Evolutionary conservation across 805 yeast species (phyloP).

Genomic region (Metschnikowia arizonensis): DNA sequence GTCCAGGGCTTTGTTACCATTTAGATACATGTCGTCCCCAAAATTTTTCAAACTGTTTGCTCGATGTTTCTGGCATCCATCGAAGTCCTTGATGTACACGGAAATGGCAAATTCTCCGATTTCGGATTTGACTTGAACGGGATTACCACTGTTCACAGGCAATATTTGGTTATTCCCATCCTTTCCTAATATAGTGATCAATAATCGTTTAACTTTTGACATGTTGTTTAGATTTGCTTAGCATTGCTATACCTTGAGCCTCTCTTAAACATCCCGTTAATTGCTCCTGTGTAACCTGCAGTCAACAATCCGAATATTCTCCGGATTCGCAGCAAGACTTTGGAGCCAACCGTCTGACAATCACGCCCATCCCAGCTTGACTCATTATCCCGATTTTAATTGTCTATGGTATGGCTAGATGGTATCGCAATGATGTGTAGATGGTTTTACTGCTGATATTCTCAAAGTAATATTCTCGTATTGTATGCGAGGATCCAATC

Average conservation of each 20-base stretch:
- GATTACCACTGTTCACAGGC: constrained; percentile 42
- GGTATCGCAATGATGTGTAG: background rate
- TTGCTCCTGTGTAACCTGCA: constrained; percentile 1
- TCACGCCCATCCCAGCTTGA: background rate
- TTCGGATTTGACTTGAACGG: constrained; percentile 34
- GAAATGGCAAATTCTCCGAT: constrained; percentile 36
- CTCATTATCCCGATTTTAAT: background rate
- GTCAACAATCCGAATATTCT: constrained; percentile 1
- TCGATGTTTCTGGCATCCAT: constrained; percentile 39
- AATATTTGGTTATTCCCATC: constrained; percentile 27
- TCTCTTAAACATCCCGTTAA: background rate
- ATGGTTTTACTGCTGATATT: too few species aligned
- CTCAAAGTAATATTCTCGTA: background rate
- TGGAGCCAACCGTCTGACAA: background rate
- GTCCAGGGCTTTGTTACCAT: constrained; percentile 15
- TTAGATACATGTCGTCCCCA: constrained; percentile 25
- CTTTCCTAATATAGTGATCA: constrained; percentile 30
- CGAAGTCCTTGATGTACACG: constrained; percentile 46
- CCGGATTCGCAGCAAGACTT: constrained; percentile 9
- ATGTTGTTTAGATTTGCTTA: background rate
- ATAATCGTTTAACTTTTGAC: constrained; percentile 25
- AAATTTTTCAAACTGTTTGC: constrained; percentile 30
- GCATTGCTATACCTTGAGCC: background rate
- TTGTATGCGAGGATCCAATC: background rate
- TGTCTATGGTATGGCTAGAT: background rate